phyloP scores from a whole-genome alignment of 192 early-diverging fungal species.

The Coemansia guatemalensis region DNA sequence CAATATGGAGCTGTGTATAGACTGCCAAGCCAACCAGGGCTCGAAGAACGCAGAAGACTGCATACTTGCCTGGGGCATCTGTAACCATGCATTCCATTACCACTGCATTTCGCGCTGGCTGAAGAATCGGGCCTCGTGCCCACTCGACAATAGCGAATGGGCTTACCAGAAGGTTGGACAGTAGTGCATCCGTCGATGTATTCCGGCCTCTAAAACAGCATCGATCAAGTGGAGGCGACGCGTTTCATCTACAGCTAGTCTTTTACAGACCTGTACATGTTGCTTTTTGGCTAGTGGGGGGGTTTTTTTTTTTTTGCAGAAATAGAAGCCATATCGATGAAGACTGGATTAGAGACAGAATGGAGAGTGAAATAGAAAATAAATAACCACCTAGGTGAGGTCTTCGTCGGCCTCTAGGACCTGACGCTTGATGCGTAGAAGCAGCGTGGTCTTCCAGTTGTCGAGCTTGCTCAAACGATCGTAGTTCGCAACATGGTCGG shows the following conservation, averaged over 20 bases:
- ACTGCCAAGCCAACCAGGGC: conserved; percentile 97
- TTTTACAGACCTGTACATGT: too few relatives aligned
- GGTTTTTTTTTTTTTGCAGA: background rate
- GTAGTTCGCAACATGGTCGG: conserved; percentile 75
- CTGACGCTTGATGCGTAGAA: conserved; percentile 86
- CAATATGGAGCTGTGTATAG: conserved; percentile 99
- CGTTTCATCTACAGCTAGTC: too few relatives aligned
- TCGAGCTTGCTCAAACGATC: conserved; percentile 91
- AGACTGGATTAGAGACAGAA: background rate
- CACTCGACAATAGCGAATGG: conserved; percentile 98
- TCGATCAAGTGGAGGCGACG: too few relatives aligned
- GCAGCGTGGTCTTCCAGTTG: conserved; percentile 93
- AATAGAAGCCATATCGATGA: background rate
- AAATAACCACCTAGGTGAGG: conserved; percentile 51
- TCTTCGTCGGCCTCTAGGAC: conserved; percentile 64
- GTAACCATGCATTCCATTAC: conserved; percentile 99
- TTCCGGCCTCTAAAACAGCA: background rate
- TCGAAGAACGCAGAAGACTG: conserved; percentile 91
- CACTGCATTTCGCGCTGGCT: conserved; percentile 99
- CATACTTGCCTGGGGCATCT: conserved; percentile 95
- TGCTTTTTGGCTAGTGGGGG: conserved; percentile 4
- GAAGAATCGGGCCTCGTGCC: conserved; percentile 94
- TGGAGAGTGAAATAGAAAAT: background rate
- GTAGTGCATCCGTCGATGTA: background rate
- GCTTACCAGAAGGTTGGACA: conserved; percentile 85